phyloP scores from a whole-genome alignment of 2,329 filamentous ascomycete species.

The Fusarium mundagurra region DNA sequence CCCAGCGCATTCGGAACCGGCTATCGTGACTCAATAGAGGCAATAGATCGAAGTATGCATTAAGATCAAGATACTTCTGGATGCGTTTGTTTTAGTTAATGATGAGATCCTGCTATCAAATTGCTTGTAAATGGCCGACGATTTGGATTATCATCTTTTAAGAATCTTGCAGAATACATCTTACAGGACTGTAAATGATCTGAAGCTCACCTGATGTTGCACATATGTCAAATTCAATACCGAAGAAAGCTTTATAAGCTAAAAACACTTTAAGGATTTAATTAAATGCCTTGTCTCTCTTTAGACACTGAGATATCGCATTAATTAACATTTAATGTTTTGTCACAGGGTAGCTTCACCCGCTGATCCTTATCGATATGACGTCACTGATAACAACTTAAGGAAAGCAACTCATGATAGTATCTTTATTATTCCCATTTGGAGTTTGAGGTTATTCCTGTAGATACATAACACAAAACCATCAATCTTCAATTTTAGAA shows the following conservation, averaged over 20 bases:
- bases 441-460: background rate
- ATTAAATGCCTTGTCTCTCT: background rate
- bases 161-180: rapidly evolving
- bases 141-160: rapidly evolving
- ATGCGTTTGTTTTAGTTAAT: rapidly evolving
- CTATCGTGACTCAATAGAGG: background rate
- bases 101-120: background rate
- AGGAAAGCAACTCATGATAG: no score
- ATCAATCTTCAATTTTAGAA: no score
- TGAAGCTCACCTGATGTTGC: background rate
- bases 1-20: background rate
- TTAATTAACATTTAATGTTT: no score
- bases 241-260: background rate
- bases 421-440: background rate
- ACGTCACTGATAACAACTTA: background rate
- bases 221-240: background rate
- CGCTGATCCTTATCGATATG: background rate
- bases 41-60: background rate
- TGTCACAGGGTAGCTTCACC: background rate
- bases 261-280: rapidly evolving
- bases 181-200: rapidly evolving
- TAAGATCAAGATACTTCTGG: rapidly evolving
- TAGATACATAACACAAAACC: no score
- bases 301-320: background rate
- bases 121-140: background rate